Evolutionary conservation across 2,329 filamentous ascomycete genomes (phyloP).

Genomic region (Dactylellina sp.): DNA sequence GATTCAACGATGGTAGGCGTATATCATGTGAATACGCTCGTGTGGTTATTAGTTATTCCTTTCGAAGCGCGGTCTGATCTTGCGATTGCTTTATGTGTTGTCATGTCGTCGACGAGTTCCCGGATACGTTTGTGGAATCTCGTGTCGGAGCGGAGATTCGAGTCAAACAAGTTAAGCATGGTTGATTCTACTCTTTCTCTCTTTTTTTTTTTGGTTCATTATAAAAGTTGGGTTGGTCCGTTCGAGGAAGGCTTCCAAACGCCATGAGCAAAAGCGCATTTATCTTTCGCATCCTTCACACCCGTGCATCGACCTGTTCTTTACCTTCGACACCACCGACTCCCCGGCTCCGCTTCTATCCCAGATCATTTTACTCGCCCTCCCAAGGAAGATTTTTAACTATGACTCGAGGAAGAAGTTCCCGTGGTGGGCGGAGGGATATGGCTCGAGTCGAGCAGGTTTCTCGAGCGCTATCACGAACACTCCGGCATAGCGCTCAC

Average conservation of each 20-base stretch:
- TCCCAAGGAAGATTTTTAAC: neutral
- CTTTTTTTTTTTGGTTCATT: neutral
- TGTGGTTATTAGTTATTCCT: too few species aligned
- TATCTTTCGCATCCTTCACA: neutral
- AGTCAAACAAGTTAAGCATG: too few species aligned
- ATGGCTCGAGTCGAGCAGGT: conserved; percentile 59
- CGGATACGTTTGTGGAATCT: neutral
- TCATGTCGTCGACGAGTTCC: neutral
- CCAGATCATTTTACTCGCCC: neutral
- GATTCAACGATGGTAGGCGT: too few species aligned
- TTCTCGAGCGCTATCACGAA: conserved; percentile 68
- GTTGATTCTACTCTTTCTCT: neutral
- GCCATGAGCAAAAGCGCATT: neutral
- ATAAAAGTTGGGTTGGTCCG: too few species aligned
- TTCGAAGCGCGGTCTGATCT: neutral
- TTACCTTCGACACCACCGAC: neutral
- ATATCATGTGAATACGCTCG: too few species aligned
- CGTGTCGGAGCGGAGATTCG: neutral
- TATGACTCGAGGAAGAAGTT: conserved; percentile 17
- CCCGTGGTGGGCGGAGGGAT: conserved; percentile 23
- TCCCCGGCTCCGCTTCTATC: neutral
- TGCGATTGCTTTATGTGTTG: conserved; percentile 13
- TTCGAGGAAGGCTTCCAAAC: too few species aligned
- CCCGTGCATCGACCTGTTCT: neutral
- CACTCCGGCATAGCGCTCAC: conserved; percentile 73